Conservation (phyloP, 768 basidiomycete species). For the Royoungia palumana region DNA sequence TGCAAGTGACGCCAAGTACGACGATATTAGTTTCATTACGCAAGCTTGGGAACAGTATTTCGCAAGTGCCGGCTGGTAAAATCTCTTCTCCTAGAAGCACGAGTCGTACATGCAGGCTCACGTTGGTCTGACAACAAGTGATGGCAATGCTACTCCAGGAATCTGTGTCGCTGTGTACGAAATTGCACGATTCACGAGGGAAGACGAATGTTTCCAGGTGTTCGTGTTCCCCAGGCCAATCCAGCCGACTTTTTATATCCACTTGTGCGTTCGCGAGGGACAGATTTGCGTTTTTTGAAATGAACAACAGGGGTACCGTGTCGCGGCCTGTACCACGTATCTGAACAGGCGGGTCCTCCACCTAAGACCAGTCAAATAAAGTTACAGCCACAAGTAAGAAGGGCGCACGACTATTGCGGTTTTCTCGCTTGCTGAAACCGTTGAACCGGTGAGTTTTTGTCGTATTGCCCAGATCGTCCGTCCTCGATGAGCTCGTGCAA, state of each 20-base stretch:
- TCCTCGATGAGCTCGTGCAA: slow-evolving; percentile 37
- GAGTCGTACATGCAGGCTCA: slow-evolving; percentile 21
- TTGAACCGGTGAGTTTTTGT: slow-evolving; percentile 43
- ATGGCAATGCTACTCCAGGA: slow-evolving; percentile 13
- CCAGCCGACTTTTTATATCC: slow-evolving; percentile 20
- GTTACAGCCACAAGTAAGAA: slow-evolving; percentile 2
- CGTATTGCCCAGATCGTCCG: slow-evolving; percentile 63
- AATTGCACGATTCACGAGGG: slow-evolving; percentile 24
- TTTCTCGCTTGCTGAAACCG: slow-evolving; percentile 35
- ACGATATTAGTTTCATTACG: not conserved
- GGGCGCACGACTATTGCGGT: slow-evolving; percentile 43
- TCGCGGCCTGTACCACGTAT: slow-evolving; percentile 34
- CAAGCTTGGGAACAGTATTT: slow-evolving; percentile 18
- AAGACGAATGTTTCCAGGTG: slow-evolving; percentile 33
- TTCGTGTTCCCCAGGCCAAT: slow-evolving; percentile 26
- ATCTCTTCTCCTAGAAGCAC: slow-evolving; percentile 20
- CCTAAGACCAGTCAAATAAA: slow-evolving; percentile 31
- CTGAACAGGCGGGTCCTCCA: slow-evolving; percentile 40
- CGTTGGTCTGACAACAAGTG: slow-evolving; percentile 20
- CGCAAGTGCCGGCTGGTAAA: slow-evolving; percentile 13
- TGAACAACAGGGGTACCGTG: slow-evolving; percentile 28
- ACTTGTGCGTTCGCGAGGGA: slow-evolving; percentile 31
- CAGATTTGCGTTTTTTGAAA: slow-evolving; percentile 34
- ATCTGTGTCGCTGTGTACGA: slow-evolving; percentile 19
- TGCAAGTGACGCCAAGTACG: slow-evolving; percentile 28